phyloP scores from a whole-genome alignment of 176 grass and related monocot species.

The Paspalum vaginatum region DNA sequence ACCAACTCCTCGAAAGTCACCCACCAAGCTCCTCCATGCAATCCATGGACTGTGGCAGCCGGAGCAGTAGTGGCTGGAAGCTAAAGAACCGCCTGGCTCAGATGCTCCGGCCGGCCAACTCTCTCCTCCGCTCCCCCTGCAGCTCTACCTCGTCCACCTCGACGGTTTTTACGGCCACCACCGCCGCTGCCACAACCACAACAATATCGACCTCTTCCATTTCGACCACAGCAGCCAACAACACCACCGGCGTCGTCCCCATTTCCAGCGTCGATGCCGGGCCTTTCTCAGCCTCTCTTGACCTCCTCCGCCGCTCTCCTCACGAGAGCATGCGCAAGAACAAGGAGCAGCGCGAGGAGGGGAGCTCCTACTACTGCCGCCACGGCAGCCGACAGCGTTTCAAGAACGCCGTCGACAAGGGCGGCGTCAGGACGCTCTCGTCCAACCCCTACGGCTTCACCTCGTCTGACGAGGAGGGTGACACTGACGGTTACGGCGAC shows the following conservation, averaged over 20 bases:
- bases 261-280: background rate
- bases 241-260: background rate
- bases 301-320: constrained; percentile 20
- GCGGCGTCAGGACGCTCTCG: constrained; percentile 19
- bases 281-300: constrained; percentile 36
- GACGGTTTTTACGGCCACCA: constrained; percentile 20
- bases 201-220: constrained; percentile 22
- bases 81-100: constrained; percentile 67
- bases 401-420: constrained; percentile 4
- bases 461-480: constrained; percentile 43
- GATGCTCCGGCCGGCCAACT: constrained; percentile 54
- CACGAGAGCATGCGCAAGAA: background rate
- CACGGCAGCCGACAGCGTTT: background rate
- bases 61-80: constrained; percentile 21
- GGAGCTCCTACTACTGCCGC: background rate
- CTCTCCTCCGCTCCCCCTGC: constrained; percentile 56
- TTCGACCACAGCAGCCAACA: background rate
- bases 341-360: background rate
- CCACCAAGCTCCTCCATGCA: background rate
- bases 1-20: too few relatives aligned
- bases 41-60: constrained; percentile 36
- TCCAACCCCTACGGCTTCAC: constrained; percentile 74
- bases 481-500: background rate
- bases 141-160: constrained; percentile 54
- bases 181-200: background rate